Evolutionary conservation across 495 filamentous ascomycete species (phyloP).

Genomic region (Monascus purpureus): DNA sequence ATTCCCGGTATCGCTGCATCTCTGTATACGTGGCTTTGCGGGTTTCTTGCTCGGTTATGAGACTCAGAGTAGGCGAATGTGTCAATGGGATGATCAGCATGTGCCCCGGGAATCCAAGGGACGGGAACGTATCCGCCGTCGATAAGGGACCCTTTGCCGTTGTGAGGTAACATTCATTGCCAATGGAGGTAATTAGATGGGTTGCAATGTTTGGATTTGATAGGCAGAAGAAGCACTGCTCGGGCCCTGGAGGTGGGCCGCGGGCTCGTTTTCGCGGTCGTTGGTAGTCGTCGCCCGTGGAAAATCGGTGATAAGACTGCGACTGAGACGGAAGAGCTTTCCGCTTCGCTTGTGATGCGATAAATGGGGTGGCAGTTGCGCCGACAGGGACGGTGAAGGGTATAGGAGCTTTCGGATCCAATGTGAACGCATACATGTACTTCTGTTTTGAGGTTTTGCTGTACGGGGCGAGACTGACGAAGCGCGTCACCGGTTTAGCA

Average conservation of each 20-base stretch:
- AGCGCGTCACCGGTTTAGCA: slow-evolving; percentile 55
- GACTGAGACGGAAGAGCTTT: slow-evolving; percentile 32
- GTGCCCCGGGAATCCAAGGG: slow-evolving; percentile 67
- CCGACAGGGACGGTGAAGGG: slow-evolving; percentile 45
- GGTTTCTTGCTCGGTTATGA: slow-evolving; percentile 43
- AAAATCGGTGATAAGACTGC: slow-evolving; percentile 49
- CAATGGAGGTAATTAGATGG: slow-evolving; percentile 82
- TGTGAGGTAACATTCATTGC: slow-evolving; percentile 70
- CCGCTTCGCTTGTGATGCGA: slow-evolving; percentile 42
- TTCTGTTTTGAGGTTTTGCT: slow-evolving; percentile 63
- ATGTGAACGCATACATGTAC: slow-evolving; percentile 77
- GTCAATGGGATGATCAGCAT: slow-evolving; percentile 80
- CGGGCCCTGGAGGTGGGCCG: slow-evolving; percentile 52
- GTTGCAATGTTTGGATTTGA: slow-evolving; percentile 67
- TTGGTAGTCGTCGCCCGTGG: slow-evolving; percentile 21
- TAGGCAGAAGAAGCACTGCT: slow-evolving; percentile 88
- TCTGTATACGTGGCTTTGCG: slow-evolving; percentile 48
- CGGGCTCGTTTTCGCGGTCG: slow-evolving; percentile 41
- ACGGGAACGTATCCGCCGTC: slow-evolving; percentile 47
- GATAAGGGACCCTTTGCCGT: slow-evolving; percentile 84
- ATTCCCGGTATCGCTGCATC: slow-evolving; percentile 62
- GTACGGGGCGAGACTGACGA: slow-evolving; percentile 71
- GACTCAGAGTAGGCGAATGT: slow-evolving; percentile 53
- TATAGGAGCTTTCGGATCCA: slow-evolving; percentile 48
- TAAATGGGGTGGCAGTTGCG: slow-evolving; percentile 58